A percentile compares a stretch with the other conserved stretches of the same genome.
These are phyloP conservation scores for Leishmania tropica DNA, from an alignment of 208 protist genomes.

Conservation along the genomic window DNA sequence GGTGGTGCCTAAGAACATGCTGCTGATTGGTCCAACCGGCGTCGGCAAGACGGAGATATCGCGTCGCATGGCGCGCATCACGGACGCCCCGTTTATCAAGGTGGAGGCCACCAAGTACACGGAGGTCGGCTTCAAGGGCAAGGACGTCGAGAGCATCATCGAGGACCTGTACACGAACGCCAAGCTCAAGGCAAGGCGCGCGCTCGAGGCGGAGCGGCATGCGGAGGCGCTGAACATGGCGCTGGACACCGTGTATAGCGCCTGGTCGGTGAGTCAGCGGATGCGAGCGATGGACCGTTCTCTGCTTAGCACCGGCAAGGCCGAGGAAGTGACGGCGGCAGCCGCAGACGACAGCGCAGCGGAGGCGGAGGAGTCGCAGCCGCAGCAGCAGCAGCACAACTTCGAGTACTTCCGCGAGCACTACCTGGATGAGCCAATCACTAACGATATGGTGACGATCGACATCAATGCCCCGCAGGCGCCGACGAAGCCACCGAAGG, in stretches of 20 bases:
- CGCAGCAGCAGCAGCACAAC: slow-evolving; percentile 41
- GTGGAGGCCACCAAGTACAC: slow-evolving; percentile 99
- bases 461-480: slow-evolving; percentile 61
- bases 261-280: slow-evolving; percentile 55
- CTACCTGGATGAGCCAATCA: slow-evolving; percentile 68
- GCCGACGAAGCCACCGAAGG: slow-evolving; percentile 35
- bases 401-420: slow-evolving; percentile 82
- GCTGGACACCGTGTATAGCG: slow-evolving; percentile 75
- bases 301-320: slow-evolving; percentile 19
- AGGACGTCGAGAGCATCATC: slow-evolving; percentile 97
- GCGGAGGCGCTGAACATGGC: slow-evolving; percentile 79
- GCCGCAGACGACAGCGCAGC: background rate
- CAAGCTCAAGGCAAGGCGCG: slow-evolving; percentile 86
- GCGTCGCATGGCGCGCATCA: slow-evolving; percentile 95
- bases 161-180: slow-evolving; percentile 94
- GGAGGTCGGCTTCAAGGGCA: slow-evolving; percentile 95
- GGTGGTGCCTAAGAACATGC: slow-evolving; percentile 94
- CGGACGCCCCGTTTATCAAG: slow-evolving; percentile 97
- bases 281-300: slow-evolving; percentile 28
- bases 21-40: slow-evolving; percentile 93
- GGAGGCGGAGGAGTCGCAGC: slow-evolving; percentile 13
- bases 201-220: slow-evolving; percentile 65
- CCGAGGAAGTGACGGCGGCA: slow-evolving; percentile 8
- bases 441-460: slow-evolving; percentile 79
- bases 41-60: slow-evolving; percentile 97